Conservation (phyloP, 2,329 filamentous ascomycete species). For the Neopestalotiopsis clavispora region DNA sequence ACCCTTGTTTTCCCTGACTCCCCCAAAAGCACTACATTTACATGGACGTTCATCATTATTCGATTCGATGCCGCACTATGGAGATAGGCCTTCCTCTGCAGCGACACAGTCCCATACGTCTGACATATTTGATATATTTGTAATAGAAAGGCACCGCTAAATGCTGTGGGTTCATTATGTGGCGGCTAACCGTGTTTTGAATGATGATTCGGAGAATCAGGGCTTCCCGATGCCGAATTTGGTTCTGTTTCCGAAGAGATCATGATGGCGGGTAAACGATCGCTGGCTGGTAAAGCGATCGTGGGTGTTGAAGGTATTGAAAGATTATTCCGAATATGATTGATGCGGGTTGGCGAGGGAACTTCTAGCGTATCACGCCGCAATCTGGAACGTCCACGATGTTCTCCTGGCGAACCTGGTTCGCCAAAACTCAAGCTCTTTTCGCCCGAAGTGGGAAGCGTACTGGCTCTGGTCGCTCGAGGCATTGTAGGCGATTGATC, state of each 20-base stretch:
- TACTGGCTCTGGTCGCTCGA: constrained; percentile 24
- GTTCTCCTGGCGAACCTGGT: constrained; percentile 15
- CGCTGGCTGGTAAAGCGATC: background rate
- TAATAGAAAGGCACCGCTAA: background rate
- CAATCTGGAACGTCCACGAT: constrained; percentile 25
- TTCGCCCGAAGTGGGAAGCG: constrained; percentile 22
- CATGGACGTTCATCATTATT: too few relatives aligned
- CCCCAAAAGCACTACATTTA: too few relatives aligned
- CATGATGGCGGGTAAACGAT: constrained; percentile 23
- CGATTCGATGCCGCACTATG: too few relatives aligned
- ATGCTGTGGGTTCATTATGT: too few relatives aligned
- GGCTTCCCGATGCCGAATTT: background rate
- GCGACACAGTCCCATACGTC: too few relatives aligned
- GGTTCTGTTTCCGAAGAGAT: constrained; percentile 23
- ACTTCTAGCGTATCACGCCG: constrained; percentile 40
- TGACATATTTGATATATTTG: too few relatives aligned
- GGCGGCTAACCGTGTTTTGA: background rate
- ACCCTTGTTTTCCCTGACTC: too few relatives aligned
- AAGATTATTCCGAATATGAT: constrained; percentile 21
- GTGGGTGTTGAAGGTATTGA: constrained; percentile 9
- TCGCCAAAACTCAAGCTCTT: constrained; percentile 3
- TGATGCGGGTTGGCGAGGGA: constrained; percentile 26
- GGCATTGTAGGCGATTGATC: constrained; percentile 23
- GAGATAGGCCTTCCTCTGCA: too few relatives aligned
- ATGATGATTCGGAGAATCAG: background rate